These are phyloP conservation scores for Zoysia matrella DNA, from an alignment of 202 grass and related monocot genomes.

Conservation along the genomic window DNA sequence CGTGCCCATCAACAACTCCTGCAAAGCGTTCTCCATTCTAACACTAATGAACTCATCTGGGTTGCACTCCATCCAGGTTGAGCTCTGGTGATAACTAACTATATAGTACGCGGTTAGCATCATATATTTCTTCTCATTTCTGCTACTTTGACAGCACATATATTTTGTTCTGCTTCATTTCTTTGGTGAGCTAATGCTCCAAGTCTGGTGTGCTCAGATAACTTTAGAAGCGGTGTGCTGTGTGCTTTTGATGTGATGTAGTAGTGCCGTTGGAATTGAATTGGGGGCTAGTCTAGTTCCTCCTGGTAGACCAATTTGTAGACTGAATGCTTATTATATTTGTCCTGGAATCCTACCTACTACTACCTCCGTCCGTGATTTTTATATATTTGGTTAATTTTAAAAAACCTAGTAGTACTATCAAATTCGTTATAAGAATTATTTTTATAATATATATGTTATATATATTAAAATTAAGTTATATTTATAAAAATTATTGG, in stretches of 20 bases:
- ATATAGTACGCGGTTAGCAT: not conserved
- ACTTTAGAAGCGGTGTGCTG: not conserved
- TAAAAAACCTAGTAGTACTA: too few relatives aligned
- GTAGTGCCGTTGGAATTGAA: not conserved
- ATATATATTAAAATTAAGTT: too few relatives aligned
- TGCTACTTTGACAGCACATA: slow-evolving; percentile 3
- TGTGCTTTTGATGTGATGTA: slow-evolving; percentile 20
- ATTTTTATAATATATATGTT: too few relatives aligned
- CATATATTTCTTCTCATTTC: not conserved
- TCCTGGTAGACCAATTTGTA: slow-evolving; percentile 15
- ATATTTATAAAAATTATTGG: too few relatives aligned
- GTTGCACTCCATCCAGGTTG: slow-evolving; percentile 26
- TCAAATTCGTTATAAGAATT: too few relatives aligned
- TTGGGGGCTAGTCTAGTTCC: not conserved
- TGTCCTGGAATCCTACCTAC: not conserved
- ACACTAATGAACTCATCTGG: slow-evolving; percentile 49
- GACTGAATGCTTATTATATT: slow-evolving; percentile 13
- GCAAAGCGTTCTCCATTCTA: slow-evolving; percentile 47
- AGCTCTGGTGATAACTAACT: slow-evolving; percentile 52
- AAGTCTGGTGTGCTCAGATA: slow-evolving; percentile 13
- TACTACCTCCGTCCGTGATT: too few relatives aligned
- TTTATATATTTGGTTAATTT: too few relatives aligned
- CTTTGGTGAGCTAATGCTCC: not conserved
- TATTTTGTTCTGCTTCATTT: slow-evolving; percentile 14
- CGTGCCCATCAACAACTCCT: not conserved